phyloP scores from a whole-genome alignment of 2,329 filamentous ascomycete species.

The Penicillium sp. region DNA sequence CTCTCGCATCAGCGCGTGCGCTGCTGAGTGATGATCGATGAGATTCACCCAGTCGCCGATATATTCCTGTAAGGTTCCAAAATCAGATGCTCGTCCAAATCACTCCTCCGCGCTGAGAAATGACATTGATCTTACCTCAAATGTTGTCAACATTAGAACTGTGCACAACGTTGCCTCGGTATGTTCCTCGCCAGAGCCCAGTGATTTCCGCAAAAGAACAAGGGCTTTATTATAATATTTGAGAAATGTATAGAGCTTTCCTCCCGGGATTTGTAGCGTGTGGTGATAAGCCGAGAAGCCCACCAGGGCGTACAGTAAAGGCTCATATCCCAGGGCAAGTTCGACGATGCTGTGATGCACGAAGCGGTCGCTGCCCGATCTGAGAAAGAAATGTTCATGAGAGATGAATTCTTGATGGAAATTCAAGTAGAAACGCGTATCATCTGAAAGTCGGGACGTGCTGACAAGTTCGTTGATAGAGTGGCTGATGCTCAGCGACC shows the following conservation, averaged over 20 bases:
- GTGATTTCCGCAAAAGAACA: slow-evolving; percentile 66
- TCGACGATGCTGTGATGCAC: slow-evolving; percentile 69
- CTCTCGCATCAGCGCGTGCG: slow-evolving; percentile 73
- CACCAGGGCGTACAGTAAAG: slow-evolving; percentile 80
- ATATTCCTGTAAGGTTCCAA: slow-evolving; percentile 64
- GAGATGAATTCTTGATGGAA: slow-evolving; percentile 78
- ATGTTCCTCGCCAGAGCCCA: slow-evolving; percentile 69
- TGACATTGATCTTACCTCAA: slow-evolving; percentile 62
- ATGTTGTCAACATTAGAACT: slow-evolving; percentile 86
- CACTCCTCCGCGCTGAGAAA: not conserved
- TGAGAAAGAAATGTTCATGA: slow-evolving; percentile 77
- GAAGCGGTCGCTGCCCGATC: slow-evolving; percentile 69
- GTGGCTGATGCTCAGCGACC: slow-evolving; percentile 31
- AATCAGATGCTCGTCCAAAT: not conserved
- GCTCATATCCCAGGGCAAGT: slow-evolving; percentile 72
- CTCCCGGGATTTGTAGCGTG: slow-evolving; percentile 66
- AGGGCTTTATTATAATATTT: slow-evolving; percentile 90
- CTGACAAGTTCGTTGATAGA: slow-evolving; percentile 27
- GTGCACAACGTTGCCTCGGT: slow-evolving; percentile 75
- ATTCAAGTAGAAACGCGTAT: slow-evolving; percentile 73
- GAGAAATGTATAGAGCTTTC: slow-evolving; percentile 76
- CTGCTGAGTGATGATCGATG: slow-evolving; percentile 87
- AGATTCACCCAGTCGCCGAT: slow-evolving; percentile 94
- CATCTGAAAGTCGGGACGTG: slow-evolving; percentile 48
- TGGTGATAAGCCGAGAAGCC: slow-evolving; percentile 87